Evolutionary conservation across 306 rosid genomes (phyloP), one percentile per base, ranked within the genome.

Genomic region (Vigna trinervia): DNA sequence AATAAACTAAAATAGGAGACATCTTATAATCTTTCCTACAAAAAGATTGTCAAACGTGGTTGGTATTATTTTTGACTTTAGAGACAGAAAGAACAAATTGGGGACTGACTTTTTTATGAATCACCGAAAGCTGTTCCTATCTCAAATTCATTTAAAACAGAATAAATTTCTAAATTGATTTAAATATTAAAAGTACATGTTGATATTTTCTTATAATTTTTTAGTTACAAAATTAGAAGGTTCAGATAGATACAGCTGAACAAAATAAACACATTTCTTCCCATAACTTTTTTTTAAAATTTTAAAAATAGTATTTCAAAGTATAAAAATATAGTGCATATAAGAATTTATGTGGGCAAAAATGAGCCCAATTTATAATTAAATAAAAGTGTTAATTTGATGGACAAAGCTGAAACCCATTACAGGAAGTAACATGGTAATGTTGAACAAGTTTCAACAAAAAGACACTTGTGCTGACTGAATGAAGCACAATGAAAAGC

Each of bases 401-500:
- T 32, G 48, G n/a, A 65, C 12, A 22, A 48, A 32, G 68, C 22
- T 58, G 11, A 60, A 75, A 51, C 52, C 63, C 57, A 53, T 53
- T 30, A 4, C 32, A 30, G 12, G 51, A 14, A 50, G 69, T 4
- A 76, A 17, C 4, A 45, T 7, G 68, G 38, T 39, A 53, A 70
- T 17, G 14, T 53, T n/a, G 34, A 59, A 41, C 57, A 58, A 77
- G 69, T 50, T 73, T 36, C 48, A 62, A 73, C 75, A 50, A 68
- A 77, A 71, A 45, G 6, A 50, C 57, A 51, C 51, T 47, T 13
- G 66, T 38, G 56, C 71, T 65, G 30, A 50, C 3, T 14, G 20
- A 22, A 8, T 56, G 43, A 80, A 71, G 76, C 62, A 28, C 76
- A 65, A 34, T 17, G 41, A 14, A 62, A 52, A 32, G 61, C 26